Evolutionary conservation across 179 eudicot species (phyloP).

Genomic region (Beta corolliflora): DNA sequence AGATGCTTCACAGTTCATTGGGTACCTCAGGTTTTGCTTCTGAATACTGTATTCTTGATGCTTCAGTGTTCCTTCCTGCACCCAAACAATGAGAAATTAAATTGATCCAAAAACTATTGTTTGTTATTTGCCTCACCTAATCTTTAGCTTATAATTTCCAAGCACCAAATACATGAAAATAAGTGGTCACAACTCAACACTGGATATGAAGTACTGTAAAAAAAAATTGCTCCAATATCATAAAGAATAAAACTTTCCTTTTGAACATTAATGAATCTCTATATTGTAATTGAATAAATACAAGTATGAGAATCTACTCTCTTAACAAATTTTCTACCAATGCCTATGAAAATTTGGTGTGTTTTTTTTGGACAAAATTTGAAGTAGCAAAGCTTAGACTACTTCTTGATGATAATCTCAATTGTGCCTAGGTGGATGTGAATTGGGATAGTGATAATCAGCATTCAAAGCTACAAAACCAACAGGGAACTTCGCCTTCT

Average conservation of each 20-base stretch:
- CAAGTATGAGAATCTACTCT: slow-evolving; percentile 32
- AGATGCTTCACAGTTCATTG: background rate
- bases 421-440: slow-evolving; percentile 62
- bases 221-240: background rate
- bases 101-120: slow-evolving; percentile 4
- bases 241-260: slow-evolving; percentile 10
- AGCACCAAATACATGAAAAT: background rate
- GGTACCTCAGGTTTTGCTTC: slow-evolving; percentile 21
- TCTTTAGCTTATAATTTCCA: background rate
- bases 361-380: slow-evolving; percentile 29
- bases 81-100: slow-evolving; percentile 16
- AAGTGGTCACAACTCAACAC: background rate
- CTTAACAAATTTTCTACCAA: slow-evolving; percentile 9
- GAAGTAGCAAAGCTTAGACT: slow-evolving; percentile 17
- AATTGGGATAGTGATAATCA: slow-evolving; percentile 50
- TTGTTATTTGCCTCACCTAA: background rate
- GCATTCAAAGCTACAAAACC: slow-evolving; percentile 49
- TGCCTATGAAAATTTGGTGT: background rate
- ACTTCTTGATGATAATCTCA: slow-evolving; percentile 15
- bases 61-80: slow-evolving; percentile 25
- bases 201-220: background rate
- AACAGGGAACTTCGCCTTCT: slow-evolving; percentile 29
- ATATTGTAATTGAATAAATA: slow-evolving; percentile 21
- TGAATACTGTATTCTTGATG: slow-evolving; percentile 12
- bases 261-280: slow-evolving; percentile 25